phyloP scores from a whole-genome alignment of 1,139 yeast species.

The Taphrina wiesneri region DNA sequence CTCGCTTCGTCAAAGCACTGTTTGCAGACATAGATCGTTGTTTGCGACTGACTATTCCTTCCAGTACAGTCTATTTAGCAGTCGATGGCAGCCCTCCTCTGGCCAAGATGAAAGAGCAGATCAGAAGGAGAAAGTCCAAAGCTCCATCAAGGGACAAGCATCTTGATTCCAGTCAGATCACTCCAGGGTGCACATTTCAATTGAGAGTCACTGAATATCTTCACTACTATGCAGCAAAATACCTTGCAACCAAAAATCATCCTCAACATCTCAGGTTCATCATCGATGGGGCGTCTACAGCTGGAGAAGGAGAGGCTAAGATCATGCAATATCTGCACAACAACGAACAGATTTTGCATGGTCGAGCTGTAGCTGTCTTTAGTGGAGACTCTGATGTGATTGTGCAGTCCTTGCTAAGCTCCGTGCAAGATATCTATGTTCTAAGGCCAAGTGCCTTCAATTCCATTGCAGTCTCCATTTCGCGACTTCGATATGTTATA shows the following conservation, averaged over 20 bases:
- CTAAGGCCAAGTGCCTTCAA: constrained; percentile 3
- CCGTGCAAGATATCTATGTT: constrained; percentile 9
- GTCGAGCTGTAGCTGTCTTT: constrained; percentile 7
- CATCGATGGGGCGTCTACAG: constrained; percentile 26
- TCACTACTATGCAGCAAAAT: constrained; percentile 28
- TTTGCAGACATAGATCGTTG: constrained; percentile 19
- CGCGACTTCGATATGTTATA: constrained; percentile 1
- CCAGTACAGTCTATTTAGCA: constrained; percentile 13
- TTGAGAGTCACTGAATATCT: constrained; percentile 22
- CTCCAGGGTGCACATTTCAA: constrained; percentile 26
- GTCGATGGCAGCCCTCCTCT: constrained; percentile 32
- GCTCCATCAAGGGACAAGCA: constrained; percentile 24
- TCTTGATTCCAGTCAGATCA: constrained; percentile 21
- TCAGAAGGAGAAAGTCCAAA: constrained; percentile 17
- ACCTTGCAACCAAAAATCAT: constrained; percentile 17
- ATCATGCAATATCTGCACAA: constrained; percentile 10
- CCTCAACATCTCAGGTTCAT: constrained; percentile 8
- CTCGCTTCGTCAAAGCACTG: constrained; percentile 6
- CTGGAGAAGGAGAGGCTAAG: constrained; percentile 32
- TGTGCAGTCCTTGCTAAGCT: constrained; percentile 18
- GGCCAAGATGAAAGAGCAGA: constrained; percentile 32
- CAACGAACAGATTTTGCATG: neutral
- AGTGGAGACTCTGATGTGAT: constrained; percentile 32
- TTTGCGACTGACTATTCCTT: constrained; percentile 19
- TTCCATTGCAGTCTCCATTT: neutral